Evolutionary conservation across 371 early-diverging fungal species (phyloP), one percentile per base, ranked within the genome.

Genomic region (Mucor irregularis): DNA sequence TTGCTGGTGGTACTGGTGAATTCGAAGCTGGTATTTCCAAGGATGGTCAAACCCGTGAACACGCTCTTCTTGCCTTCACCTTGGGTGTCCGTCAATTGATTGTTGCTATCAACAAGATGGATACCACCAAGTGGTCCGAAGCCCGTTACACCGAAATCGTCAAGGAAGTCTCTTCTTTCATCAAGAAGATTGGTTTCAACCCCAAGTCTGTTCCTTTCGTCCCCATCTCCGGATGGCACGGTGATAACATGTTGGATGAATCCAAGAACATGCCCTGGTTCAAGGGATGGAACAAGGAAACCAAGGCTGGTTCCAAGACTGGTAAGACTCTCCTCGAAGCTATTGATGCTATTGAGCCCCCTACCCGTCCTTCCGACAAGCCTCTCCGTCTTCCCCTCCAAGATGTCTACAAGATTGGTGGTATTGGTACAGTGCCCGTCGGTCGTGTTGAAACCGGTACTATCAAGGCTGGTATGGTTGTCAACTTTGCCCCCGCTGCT

Each of bases 21-120:
- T 98, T 99, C 90, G 95, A 96, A 65, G 93, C 96, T 76, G 99
- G 97, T 92, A 94, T 95, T 75, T 93, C 93, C 88, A 93, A 94
- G 76, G 94, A 94, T 73, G 99, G 99, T 64, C 98, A 98, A 83
- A 99, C 99, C 80, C 95, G 98, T 84, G 98, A 99, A 86, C 99
- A 99, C 91, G 95, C 98, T 64, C 88, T 96, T 66, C 89, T 99
- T 49, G 95, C 97, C 57, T 91, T 86, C 91, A 92, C 93, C 78
- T 90, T 95, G 60, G 96, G 96, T 87, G 96, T 97, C 80, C 90
- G 83, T 77, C 95, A 96, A 86, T 87, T 97, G 72, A 92, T 96
- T 57, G 94, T 97, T 66, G 95, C 93, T 76, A 88, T 96, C 86
- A 97, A 97, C 94, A 97, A 97, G 93, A 95, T 97, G 95, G 96